Conservation (phyloP, 768 basidiomycete species). For the Trametes cinnabarina region DNA sequence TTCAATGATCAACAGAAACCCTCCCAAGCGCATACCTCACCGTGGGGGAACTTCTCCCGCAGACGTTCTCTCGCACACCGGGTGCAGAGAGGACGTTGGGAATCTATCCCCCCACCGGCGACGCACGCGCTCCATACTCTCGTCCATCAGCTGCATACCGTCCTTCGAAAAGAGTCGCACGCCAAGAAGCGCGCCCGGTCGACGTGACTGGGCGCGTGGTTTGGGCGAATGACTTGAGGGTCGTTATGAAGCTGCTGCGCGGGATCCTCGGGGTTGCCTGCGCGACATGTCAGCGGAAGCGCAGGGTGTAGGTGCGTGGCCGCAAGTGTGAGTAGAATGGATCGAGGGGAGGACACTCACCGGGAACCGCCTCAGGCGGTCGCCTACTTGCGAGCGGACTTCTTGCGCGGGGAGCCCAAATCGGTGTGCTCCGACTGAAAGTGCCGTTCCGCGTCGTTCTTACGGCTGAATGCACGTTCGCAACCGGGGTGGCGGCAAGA, state of each 20-base stretch:
- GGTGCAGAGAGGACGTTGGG: not conserved
- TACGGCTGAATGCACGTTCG: slow-evolving; percentile 4
- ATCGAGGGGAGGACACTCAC: not conserved
- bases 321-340: not conserved
- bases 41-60: slow-evolving; percentile 2
- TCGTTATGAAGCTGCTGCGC: slow-evolving; percentile 4
- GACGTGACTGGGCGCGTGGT: not conserved
- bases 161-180: slow-evolving; percentile 4
- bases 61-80: not conserved
- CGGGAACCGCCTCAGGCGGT: not conserved
- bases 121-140: slow-evolving; percentile 6
- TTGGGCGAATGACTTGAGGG: slow-evolving; percentile 10
- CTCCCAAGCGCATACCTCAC: slow-evolving; percentile 3
- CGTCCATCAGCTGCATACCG: slow-evolving; percentile 14
- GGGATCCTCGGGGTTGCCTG: slow-evolving; percentile 8
- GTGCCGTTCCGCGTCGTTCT: slow-evolving; percentile 12
- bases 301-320: not conserved
- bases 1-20: not conserved
- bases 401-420: slow-evolving; percentile 14
- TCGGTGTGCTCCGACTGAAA: slow-evolving; percentile 10
- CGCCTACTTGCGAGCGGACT: not conserved
- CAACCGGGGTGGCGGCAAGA: not conserved
- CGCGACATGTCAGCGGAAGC: not conserved
- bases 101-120: not conserved
- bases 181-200: slow-evolving; percentile 5